Evolutionary conservation across 768 basidiomycete species (phyloP), one percentile per base, ranked within the genome.

Genomic region (Epithele typhae): DNA sequence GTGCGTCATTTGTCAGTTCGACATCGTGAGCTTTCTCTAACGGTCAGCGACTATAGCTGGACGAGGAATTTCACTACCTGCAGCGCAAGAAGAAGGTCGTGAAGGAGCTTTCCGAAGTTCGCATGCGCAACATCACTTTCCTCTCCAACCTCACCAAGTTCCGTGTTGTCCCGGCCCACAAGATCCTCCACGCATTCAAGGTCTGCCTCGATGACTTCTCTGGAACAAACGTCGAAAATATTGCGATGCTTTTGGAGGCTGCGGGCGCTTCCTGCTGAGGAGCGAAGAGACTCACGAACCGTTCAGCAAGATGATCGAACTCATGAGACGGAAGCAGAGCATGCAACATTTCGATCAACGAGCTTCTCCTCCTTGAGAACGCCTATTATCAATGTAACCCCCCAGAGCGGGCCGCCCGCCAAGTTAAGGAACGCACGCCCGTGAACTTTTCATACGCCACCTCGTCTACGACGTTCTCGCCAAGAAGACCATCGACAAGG

Each of bases 311-410:
- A 93, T 98, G 93, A 73, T 99, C 27, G 96, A 98, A 58, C 71
- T 96, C 23, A 92, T 97, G 90, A 79, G 87, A 48, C 81, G 95
- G 36, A 98, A 98, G 69, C 93, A 96, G 74, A 85, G 76, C 45
- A 77, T 92, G 72, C 84, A 92, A 54, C 92, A 97, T 61, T 80
- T 99, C 25, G 96, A 98, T 64, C 86, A 91, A 60, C 75, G 93
- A 98, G 59, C 70, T 84, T 5, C 75, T 97, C 14, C 69, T 97
- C 51, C 77, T 99, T 24, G 96, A 98, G 65, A 99, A 99, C 63
- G 96, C 96, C 0, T 99, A 96, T 64, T 98, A 98, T 64, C 93
- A 93, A 90, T 97, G 94, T 65, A 98, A 98, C 59, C 96, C 96
- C 4, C 96, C 96, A 0, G 94, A 98, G 54, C 83, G 96, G 43